These are phyloP conservation scores for Ramaria rubella DNA, from an alignment of 768 basidiomycete species.

Conservation along the genomic window DNA sequence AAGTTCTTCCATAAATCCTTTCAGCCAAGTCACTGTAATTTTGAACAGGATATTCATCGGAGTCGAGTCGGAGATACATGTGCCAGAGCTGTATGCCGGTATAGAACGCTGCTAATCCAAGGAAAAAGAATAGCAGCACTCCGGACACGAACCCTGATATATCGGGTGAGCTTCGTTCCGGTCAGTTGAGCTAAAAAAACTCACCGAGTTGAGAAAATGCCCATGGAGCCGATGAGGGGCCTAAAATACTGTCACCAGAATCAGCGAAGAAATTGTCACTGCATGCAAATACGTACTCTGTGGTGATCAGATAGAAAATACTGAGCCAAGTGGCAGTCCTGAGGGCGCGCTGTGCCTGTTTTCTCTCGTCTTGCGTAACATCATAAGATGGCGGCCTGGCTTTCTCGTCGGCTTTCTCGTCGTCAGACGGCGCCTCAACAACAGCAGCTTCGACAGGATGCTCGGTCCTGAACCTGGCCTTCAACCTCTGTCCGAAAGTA, in stretches of 20 bases:
- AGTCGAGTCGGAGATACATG: conserved; percentile 51
- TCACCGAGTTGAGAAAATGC: conserved; percentile 45
- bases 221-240: conserved; percentile 53
- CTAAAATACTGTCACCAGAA: conserved; percentile 45
- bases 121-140: conserved; percentile 20
- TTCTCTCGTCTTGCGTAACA: neutral
- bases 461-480: neutral
- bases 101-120: conserved; percentile 42
- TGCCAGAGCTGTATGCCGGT: conserved; percentile 52
- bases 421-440: neutral
- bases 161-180: neutral
- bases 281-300: conserved; percentile 30
- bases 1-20: conserved; percentile 44
- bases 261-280: no score
- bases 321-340: conserved; percentile 34
- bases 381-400: neutral
- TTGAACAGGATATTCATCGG: conserved; percentile 44
- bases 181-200: no score
- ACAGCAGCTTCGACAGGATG: neutral
- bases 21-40: conserved; percentile 53
- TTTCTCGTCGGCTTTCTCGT: conserved; percentile 8
- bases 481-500: neutral
- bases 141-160: conserved; percentile 50
- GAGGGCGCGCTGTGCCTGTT: conserved; percentile 2
- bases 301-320: conserved; percentile 52